These are phyloP conservation scores for Escovopsis weberi DNA, from an alignment of 2,329 filamentous ascomycete species.

Conservation along the genomic window DNA sequence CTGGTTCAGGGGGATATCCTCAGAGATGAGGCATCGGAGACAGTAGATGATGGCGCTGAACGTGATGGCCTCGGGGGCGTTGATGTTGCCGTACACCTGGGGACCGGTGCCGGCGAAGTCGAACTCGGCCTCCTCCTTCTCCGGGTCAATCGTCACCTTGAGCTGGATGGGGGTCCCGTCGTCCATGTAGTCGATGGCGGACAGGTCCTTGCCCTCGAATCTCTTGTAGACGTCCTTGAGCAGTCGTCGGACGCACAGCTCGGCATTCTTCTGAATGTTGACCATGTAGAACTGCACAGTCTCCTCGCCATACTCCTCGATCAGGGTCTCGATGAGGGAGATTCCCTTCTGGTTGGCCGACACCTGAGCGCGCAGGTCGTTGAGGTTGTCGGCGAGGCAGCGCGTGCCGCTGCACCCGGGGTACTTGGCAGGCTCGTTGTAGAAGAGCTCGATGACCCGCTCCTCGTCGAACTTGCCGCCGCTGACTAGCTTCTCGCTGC, in stretches of 20 bases:
- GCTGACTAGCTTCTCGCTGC: slow-evolving; percentile 56
- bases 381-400: slow-evolving; percentile 67
- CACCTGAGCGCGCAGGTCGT: slow-evolving; percentile 70
- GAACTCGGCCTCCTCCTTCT: slow-evolving; percentile 64
- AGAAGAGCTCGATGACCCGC: slow-evolving; percentile 56
- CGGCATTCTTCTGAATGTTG: slow-evolving; percentile 66
- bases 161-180: slow-evolving; percentile 66
- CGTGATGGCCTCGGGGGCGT: slow-evolving; percentile 69
- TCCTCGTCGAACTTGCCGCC: slow-evolving; percentile 67
- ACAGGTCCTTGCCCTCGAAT: slow-evolving; percentile 56
- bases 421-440: slow-evolving; percentile 59
- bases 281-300: slow-evolving; percentile 78
- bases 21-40: slow-evolving; percentile 60
- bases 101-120: slow-evolving; percentile 69
- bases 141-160: slow-evolving; percentile 58
- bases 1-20: slow-evolving; percentile 75
- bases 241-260: slow-evolving; percentile 56
- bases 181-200: slow-evolving; percentile 69
- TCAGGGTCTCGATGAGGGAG: slow-evolving; percentile 60
- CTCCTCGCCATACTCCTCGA: slow-evolving; percentile 62
- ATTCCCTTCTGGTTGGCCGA: slow-evolving; percentile 79
- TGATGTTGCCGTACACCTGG: slow-evolving; percentile 68
- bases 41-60: slow-evolving; percentile 84
- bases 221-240: slow-evolving; percentile 56
- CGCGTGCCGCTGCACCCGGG: slow-evolving; percentile 65